Evolutionary conservation across 306 rosid genomes (phyloP), one percentile per base, ranked within the genome.

Genomic region (Trifolium pratense): DNA sequence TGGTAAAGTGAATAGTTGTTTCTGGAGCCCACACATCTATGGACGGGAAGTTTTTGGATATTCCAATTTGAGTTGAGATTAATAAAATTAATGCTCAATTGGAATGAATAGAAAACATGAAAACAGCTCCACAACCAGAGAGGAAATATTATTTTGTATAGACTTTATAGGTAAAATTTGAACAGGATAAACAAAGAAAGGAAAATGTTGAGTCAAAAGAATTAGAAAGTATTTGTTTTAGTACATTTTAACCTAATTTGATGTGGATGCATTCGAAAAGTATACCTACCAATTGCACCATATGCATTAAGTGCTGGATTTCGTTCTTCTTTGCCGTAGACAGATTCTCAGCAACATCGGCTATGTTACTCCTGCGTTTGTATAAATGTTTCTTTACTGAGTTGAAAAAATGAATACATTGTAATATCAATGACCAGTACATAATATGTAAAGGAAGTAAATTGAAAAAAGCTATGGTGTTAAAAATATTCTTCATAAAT

Each of bases 311-410:
- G 72, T 76, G 78, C 70, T 88, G 88, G 78, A 93, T 82, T 86
- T 93, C 96, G 18, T 85, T 71, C 85, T 85, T 89, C 78, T 83
- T 88, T 60, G 76, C 75, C 17, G 76, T 16, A 42, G 81, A 84
- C 73, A 91, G 86, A 81, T 76, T 78, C 34, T 78, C 77, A 77
- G 86, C 83, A 45, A 79, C 87, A 80, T 88, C 92, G 80, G 51
- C 72, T 64, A 89, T 80, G 79, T 83, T 88, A 71, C 83, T 86
- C 94, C 98, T 91, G 91, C 93, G 83, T 42, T 75, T 68, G 73
- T 71, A 56, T 59, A 49, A 49, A 26, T 34, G 63, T 58, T 56
- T 73, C 15, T 20, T 61, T 23, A 59, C 32, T 71, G 57, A 45
- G 81, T 76, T 74, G 57, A 71, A 37, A 57, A 49, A 61, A 74